A percentile compares a stretch with the other conserved stretches of the same genome.
Conservation (phyloP, 805 yeast species). For the Pichia nanzhaoensis region DNA sequence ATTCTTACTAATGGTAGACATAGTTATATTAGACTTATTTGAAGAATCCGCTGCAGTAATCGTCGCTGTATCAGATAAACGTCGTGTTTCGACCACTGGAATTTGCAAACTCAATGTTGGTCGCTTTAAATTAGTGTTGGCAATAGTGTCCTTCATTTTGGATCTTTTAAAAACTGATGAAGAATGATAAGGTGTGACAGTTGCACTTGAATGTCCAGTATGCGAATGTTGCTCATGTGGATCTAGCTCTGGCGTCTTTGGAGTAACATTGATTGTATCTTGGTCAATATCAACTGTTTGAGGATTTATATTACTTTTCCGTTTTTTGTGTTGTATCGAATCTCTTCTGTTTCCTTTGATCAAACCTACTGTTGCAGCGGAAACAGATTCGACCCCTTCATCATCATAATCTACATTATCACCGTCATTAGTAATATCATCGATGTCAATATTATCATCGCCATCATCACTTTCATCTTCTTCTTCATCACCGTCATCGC, state of each 20-base stretch:
- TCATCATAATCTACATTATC: neutral
- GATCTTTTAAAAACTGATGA: constrained; percentile 3
- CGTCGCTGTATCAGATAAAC: constrained; percentile 31
- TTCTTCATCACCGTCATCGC: constrained; percentile 11
- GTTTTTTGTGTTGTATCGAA: too few relatives aligned
- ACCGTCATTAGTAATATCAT: neutral
- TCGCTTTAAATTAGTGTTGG: constrained; percentile 25
- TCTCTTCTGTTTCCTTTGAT: too few relatives aligned
- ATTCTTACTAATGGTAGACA: neutral
- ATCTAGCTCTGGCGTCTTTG: constrained; percentile 3
- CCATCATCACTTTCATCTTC: constrained; percentile 4
- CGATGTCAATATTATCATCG: constrained; percentile 7
- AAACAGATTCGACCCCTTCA: too few relatives aligned
- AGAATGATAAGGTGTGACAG: constrained; percentile 6
- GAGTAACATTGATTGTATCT: neutral
- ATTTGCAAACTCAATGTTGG: constrained; percentile 61
- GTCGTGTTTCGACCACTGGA: constrained; percentile 35
- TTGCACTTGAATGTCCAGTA: neutral
- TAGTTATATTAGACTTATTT: constrained; percentile 2
- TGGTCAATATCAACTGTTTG: too few relatives aligned
- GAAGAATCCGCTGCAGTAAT: constrained; percentile 11
- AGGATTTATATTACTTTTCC: neutral
- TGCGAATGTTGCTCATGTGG: neutral
- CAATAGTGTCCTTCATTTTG: constrained; percentile 1
- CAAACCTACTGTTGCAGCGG: too few relatives aligned